Percentiles rank a stretch among this genome's conserved stretches.
These are phyloP conservation scores for Lachnellula subtilissima DNA, from an alignment of 2,329 filamentous ascomycete genomes.

Conservation along the genomic window DNA sequence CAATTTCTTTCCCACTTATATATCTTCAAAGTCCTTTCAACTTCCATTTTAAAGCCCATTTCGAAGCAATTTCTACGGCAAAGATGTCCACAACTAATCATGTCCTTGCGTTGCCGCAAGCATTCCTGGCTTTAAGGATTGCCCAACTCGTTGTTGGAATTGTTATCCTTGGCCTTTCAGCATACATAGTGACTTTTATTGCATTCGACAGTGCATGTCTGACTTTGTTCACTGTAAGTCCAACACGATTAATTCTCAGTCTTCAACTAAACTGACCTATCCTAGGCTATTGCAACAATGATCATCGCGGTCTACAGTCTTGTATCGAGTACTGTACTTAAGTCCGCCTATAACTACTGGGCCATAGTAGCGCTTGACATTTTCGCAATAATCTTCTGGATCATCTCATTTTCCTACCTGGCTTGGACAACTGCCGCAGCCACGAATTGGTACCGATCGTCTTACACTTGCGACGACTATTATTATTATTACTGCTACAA, in stretches of 20 bases:
- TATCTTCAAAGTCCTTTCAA: neutral
- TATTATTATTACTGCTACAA: conserved; percentile 8
- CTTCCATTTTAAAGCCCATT: neutral
- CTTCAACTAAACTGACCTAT: neutral
- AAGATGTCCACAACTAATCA: neutral
- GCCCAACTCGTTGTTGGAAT: conserved; percentile 38
- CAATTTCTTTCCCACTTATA: neutral
- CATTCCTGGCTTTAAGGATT: conserved; percentile 7
- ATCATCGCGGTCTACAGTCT: conserved; percentile 42
- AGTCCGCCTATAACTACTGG: conserved; percentile 49
- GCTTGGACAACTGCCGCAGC: conserved; percentile 14
- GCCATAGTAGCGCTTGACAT: conserved; percentile 47
- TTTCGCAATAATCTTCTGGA: conserved; percentile 49
- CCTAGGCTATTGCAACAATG: conserved; percentile 38
- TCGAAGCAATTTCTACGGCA: neutral
- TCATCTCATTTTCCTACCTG: conserved; percentile 26
- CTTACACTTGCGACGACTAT: conserved; percentile 6
- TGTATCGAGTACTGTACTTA: conserved; percentile 29
- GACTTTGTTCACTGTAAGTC: conserved; percentile 37
- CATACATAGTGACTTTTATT: conserved; percentile 38
- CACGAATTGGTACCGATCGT: neutral
- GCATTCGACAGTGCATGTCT: conserved; percentile 25
- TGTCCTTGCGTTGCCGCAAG: neutral
- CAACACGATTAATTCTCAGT: conserved; percentile 2
- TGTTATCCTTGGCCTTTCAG: conserved; percentile 42